Evolutionary conservation across 2,329 filamentous ascomycete species (phyloP).

Genomic region (Nemania sp.): DNA sequence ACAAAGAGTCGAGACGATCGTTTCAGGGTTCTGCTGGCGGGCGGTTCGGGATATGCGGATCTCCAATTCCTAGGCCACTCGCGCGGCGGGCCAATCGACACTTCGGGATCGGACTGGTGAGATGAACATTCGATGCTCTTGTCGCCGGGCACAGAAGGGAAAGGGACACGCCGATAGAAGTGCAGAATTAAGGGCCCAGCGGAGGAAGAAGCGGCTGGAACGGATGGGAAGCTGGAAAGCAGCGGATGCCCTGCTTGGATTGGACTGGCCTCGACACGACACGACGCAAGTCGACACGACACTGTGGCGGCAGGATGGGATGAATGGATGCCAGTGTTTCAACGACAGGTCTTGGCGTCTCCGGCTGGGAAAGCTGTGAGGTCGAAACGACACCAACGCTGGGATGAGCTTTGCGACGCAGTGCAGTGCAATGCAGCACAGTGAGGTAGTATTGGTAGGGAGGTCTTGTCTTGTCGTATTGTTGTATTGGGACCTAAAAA

Average conservation of each 20-base stretch:
- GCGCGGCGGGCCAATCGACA: constrained; percentile 37
- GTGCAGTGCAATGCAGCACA: constrained; percentile 11
- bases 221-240: constrained; percentile 8
- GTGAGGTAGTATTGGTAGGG: no score
- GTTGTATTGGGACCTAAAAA: constrained; percentile 2
- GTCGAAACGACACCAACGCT: constrained; percentile 47
- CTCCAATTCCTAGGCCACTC: constrained; percentile 31
- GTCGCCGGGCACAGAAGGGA: constrained; percentile 25
- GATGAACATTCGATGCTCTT: constrained; percentile 37
- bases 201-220: constrained; percentile 21
- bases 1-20: constrained; percentile 39
- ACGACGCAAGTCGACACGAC: constrained; percentile 30
- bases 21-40: constrained; percentile 38
- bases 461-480: background rate
- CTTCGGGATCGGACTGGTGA: constrained; percentile 31
- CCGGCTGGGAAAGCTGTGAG: constrained; percentile 36
- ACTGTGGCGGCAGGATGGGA: constrained; percentile 30
- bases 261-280: constrained; percentile 30
- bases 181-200: constrained; percentile 16
- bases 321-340: constrained; percentile 42
- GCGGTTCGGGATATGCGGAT: constrained; percentile 36
- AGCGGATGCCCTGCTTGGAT: constrained; percentile 6
- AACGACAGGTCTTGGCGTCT: constrained; percentile 43
- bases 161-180: constrained; percentile 1
- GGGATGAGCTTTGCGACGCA: background rate